phyloP scores from a whole-genome alignment of 495 filamentous ascomycete species.

The Hyphodiscus hymeniophilus region DNA sequence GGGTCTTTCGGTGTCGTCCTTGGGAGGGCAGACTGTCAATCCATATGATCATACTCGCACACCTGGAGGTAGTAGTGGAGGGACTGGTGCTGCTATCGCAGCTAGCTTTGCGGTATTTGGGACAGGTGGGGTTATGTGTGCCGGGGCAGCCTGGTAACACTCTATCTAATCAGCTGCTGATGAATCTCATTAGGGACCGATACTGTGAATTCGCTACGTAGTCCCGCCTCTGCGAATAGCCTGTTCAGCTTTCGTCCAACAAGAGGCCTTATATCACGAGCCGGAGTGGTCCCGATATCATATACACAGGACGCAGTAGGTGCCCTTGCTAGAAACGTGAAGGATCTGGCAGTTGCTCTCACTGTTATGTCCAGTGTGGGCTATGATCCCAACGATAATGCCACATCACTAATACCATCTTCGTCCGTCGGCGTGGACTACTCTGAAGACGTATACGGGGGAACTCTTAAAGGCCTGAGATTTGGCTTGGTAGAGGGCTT shows the following conservation, averaged over 20 bases:
- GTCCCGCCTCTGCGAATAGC: conserved; percentile 52
- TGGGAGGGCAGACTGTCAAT: conserved; percentile 57
- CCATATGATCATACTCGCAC: conserved; percentile 54
- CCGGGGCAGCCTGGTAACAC: too few relatives aligned
- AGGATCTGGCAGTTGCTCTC: conserved; percentile 46
- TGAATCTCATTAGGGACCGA: conserved; percentile 48
- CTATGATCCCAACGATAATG: conserved; percentile 36
- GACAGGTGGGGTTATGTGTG: too few relatives aligned
- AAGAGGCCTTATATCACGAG: conserved; percentile 40
- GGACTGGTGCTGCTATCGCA: conserved; percentile 53
- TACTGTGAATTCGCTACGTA: conserved; percentile 54
- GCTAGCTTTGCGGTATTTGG: conserved; percentile 47
- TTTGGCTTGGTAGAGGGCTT: conserved; percentile 41
- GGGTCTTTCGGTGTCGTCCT: conserved; percentile 50
- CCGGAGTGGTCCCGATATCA: conserved; percentile 52
- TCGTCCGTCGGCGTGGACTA: conserved; percentile 33
- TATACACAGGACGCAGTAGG: conserved; percentile 54
- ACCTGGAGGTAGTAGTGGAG: conserved; percentile 56
- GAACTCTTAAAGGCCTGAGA: conserved; percentile 32
- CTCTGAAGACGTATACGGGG: conserved; percentile 23
- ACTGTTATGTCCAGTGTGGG: conserved; percentile 47
- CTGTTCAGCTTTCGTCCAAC: conserved; percentile 55
- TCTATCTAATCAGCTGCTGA: conserved; percentile 1
- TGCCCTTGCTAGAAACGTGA: conserved; percentile 45
- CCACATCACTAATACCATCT: conserved; percentile 31